Base-by-base conservation (phyloP, 768 basidiomycete species). In the Lactarius trivialis region DNA sequence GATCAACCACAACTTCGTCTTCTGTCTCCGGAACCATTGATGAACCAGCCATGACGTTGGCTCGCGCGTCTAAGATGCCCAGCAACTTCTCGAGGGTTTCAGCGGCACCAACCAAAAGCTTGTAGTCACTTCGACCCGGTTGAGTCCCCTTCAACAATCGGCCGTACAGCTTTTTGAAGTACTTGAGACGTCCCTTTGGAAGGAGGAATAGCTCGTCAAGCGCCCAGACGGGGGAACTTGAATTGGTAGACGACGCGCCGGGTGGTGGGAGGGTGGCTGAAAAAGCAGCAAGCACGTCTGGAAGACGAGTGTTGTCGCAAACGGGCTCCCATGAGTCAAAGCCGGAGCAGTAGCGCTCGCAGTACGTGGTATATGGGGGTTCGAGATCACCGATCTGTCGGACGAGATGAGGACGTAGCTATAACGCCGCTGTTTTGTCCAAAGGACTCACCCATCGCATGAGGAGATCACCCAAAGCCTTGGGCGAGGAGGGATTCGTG, bases 81-180 rank as follows among this genome's bases (percentile, higher is more conserved):
- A 97, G 70, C n/a, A 99, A 77, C 43, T 68, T 72, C 64, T 93
- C 89, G 60, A 99, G 76, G 67, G 86, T 88, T 60, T 91, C 89
- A 63, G 93, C 78, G 3, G 95, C 94, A 6, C 83, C 82, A 7
- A 88, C 76, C 24, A 98, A 80, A 26, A 97, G 75, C 34, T 80
- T 82, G 71, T 98, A 88, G 72, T 98, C 96, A 66, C 86, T 91
- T 69, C 86, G 79, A 19, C 94, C 93, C 4, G 91, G 86, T 30
- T 84, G 82, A 1, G 93, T 94, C 69, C 88, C 91, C 74, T 89
- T 92, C 53, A 98, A 76, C 50, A 98, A 76, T 54, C 89, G 84
- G 55, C 82, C 80, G 71, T 98, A 98, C 0, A 98, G 79, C 71
- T 89, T 95, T 70, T 85, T 86, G 77, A 98, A 98, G 74, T 99